Percentiles rank a stretch among this genome's conserved stretches.
Evolutionary conservation across 2,329 filamentous ascomycete species (phyloP).

Genomic region (Cercospora zeina): DNA sequence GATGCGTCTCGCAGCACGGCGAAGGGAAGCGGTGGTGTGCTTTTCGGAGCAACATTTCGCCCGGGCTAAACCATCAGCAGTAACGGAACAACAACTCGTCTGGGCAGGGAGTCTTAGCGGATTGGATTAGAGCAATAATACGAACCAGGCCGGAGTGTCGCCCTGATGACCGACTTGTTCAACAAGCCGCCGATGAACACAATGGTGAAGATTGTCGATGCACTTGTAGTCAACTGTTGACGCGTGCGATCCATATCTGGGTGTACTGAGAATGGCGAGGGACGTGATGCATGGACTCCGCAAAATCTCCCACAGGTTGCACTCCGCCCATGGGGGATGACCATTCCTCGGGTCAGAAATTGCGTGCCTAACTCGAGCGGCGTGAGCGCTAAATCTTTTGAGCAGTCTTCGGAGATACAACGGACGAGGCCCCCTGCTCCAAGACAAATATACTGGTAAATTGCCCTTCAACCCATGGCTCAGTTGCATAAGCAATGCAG

Average conservation of each 20-base stretch:
- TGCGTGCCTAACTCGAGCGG: not conserved
- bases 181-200: no score
- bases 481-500: no score
- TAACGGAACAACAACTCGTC: not conserved
- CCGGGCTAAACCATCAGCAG: not conserved
- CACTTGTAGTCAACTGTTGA: no score
- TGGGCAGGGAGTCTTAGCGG: not conserved
- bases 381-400: not conserved
- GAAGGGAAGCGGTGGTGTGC: not conserved
- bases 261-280: not conserved
- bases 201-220: no score
- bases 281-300: not conserved
- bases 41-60: not conserved
- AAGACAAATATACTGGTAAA: not conserved
- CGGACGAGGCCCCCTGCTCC: not conserved
- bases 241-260: not conserved
- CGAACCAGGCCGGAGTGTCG: not conserved
- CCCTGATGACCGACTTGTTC: not conserved
- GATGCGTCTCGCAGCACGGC: not conserved
- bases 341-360: not conserved
- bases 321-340: not conserved
- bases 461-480: not conserved
- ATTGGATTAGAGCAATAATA: not conserved
- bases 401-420: not conserved
- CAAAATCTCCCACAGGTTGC: not conserved